Evolutionary conservation across 1,284 basidiomycete species (phyloP).

Genomic region (Ustilago crameri): DNA sequence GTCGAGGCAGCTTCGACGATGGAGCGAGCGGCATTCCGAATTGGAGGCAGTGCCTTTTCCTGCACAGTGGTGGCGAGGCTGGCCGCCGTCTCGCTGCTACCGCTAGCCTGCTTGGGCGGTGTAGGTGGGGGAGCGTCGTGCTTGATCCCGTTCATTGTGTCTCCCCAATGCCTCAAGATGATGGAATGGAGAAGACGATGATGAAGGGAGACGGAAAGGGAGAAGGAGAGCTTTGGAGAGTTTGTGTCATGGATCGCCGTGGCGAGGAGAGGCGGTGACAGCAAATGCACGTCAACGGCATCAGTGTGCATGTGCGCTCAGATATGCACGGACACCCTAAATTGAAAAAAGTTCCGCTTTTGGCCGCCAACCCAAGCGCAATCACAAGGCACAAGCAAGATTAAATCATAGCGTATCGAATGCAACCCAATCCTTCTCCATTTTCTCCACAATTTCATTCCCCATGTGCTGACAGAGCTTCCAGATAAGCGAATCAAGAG

Average conservation of each 20-base stretch:
- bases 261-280: no score
- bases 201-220: no score
- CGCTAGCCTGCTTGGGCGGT: slow-evolving; percentile 17
- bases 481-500: no score
- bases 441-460: no score
- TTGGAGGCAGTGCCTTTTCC: slow-evolving; percentile 36
- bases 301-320: background rate
- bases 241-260: no score
- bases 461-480: no score
- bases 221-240: no score
- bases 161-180: slow-evolving; percentile 1
- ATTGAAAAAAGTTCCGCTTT: slow-evolving; percentile 4
- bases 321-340: slow-evolving; percentile 16
- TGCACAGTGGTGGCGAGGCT: slow-evolving; percentile 7
- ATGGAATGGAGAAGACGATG: background rate
- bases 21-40: slow-evolving; percentile 35
- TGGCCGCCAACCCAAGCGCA: no score
- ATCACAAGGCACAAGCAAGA: background rate
- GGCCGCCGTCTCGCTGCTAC: background rate
- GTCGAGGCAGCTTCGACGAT: background rate
- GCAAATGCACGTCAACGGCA: background rate
- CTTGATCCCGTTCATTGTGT: slow-evolving; percentile 41
- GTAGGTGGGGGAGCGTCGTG: slow-evolving; percentile 15
- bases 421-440: no score
- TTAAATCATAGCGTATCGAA: background rate